Evolutionary conservation across 495 filamentous ascomycete genomes (phyloP).

Genomic region (Zalerion maritima): DNA sequence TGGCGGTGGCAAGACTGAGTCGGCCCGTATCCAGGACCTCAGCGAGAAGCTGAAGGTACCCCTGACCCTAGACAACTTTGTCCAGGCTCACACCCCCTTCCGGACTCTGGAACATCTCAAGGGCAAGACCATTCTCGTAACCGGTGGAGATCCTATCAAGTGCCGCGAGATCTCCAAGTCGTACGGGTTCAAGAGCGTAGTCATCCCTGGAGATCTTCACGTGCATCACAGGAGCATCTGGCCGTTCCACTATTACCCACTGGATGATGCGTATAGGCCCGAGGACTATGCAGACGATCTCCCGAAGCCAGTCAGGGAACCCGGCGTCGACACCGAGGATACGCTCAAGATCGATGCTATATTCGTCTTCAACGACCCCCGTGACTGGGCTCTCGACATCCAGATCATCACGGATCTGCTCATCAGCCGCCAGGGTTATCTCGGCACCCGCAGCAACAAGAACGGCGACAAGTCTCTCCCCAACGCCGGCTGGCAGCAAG

Average conservation of each 20-base stretch:
- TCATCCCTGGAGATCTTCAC: constrained; percentile 76
- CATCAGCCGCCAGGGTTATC: constrained; percentile 52
- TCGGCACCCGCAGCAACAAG: constrained; percentile 56
- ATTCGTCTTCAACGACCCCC: constrained; percentile 79
- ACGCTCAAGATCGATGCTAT: constrained; percentile 67
- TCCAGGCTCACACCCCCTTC: constrained; percentile 81
- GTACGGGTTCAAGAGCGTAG: constrained; percentile 77
- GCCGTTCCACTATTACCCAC: too few relatives aligned
- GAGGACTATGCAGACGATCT: constrained; percentile 49
- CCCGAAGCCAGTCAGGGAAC: constrained; percentile 26
- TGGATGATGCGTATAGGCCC: constrained; percentile 40
- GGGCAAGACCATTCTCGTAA: constrained; percentile 65
- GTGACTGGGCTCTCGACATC: constrained; percentile 85
- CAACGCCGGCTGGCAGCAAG: constrained; percentile 61
- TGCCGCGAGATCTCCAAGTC: constrained; percentile 61
- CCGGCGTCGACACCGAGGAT: constrained; percentile 21
- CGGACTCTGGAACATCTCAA: constrained; percentile 32
- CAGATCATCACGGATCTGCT: constrained; percentile 72
- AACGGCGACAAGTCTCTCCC: constrained; percentile 39
- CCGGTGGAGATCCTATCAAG: constrained; percentile 63
- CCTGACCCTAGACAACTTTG: constrained; percentile 49
- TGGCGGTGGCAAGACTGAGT: constrained; percentile 69
- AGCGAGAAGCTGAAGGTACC: constrained; percentile 41
- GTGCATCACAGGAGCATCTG: constrained; percentile 57
- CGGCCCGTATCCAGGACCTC: constrained; percentile 53